Percentiles rank a stretch among this genome's conserved stretches.
Conservation (phyloP, 176 grass and related monocot genomes). For the Aegilops umbellulata region DNA sequence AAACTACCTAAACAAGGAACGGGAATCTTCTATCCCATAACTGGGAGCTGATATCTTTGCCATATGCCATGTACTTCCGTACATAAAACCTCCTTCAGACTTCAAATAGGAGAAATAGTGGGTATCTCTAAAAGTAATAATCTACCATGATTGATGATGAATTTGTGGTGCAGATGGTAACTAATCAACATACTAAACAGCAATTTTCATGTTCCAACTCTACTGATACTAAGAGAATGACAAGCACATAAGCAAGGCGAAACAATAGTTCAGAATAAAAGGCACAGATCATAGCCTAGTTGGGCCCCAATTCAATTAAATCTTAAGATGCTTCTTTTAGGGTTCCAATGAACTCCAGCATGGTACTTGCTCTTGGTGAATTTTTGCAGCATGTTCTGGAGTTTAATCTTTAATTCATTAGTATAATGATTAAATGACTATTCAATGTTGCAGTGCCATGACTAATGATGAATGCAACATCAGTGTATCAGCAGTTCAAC, state of each 20-base stretch:
- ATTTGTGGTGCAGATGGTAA: background rate
- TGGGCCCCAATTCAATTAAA: background rate
- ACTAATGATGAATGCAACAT: background rate
- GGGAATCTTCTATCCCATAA: background rate
- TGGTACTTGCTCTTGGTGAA: background rate
- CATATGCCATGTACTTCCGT: background rate
- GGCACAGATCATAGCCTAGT: background rate
- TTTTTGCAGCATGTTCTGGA: background rate
- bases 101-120: background rate
- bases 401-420: background rate
- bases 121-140: background rate
- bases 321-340: background rate
- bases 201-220: background rate
- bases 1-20: background rate
- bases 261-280: background rate
- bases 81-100: background rate
- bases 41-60: background rate
- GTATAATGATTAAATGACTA: background rate
- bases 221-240: background rate
- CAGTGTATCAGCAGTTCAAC: background rate
- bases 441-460: background rate
- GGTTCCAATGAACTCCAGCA: background rate
- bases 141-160: background rate
- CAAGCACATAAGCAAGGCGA: background rate
- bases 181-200: background rate